These are phyloP conservation scores for Epichloe aotearoae DNA, from an alignment of 2,329 filamentous ascomycete genomes.

Conservation along the genomic window DNA sequence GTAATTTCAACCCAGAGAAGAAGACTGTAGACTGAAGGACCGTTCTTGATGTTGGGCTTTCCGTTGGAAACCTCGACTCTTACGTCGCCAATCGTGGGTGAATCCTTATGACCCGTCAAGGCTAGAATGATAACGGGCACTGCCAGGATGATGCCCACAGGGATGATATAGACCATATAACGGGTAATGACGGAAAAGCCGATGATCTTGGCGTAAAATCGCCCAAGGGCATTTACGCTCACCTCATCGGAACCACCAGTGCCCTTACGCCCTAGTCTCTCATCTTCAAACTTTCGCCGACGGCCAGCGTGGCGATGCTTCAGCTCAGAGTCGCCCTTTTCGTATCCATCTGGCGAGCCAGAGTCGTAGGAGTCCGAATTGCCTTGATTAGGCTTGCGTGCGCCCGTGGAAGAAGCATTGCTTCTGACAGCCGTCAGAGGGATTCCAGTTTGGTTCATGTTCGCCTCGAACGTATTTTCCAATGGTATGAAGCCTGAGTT, in stretches of 20 bases:
- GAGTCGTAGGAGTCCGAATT: slow-evolving; percentile 22
- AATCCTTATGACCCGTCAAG: slow-evolving; percentile 25
- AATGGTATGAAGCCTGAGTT: slow-evolving; percentile 31
- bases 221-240: slow-evolving; percentile 51
- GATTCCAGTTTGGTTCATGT: slow-evolving; percentile 31
- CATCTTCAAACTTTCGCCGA: slow-evolving; percentile 33
- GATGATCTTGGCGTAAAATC: slow-evolving; percentile 51
- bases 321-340: slow-evolving; percentile 30
- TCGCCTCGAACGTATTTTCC: slow-evolving; percentile 17
- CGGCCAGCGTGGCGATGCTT: slow-evolving; percentile 27
- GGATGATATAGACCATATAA: slow-evolving; percentile 55
- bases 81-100: slow-evolving; percentile 23
- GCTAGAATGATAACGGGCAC: slow-evolving; percentile 46
- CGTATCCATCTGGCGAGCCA: slow-evolving; percentile 21
- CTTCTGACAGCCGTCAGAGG: slow-evolving; percentile 43
- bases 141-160: slow-evolving; percentile 47
- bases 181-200: slow-evolving; percentile 49
- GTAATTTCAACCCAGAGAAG: slow-evolving; percentile 58
- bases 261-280: slow-evolving; percentile 25
- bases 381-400: slow-evolving; percentile 29
- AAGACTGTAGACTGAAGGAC: slow-evolving; percentile 43
- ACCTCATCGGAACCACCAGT: slow-evolving; percentile 37
- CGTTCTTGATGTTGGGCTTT: slow-evolving; percentile 10
- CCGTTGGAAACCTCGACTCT: slow-evolving; percentile 9
- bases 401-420: slow-evolving; percentile 39